These are phyloP conservation scores for Hypoxylon lenormandii DNA, from an alignment of 495 filamentous ascomycete genomes.

Conservation along the genomic window DNA sequence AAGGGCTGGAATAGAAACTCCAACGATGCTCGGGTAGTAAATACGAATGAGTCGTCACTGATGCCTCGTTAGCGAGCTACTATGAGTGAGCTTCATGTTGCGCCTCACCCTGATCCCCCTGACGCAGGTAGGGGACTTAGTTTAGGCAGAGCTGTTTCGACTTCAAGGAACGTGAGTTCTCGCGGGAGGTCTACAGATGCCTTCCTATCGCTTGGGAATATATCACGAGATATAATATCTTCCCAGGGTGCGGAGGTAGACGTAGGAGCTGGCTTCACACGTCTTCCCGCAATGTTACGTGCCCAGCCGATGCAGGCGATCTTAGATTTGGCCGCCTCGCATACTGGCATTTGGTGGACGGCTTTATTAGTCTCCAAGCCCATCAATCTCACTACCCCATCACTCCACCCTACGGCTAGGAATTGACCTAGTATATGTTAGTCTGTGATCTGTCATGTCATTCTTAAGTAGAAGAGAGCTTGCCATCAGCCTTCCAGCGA, in stretches of 20 bases:
- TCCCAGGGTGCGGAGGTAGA: conserved; percentile 45
- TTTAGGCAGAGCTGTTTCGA: conserved; percentile 83
- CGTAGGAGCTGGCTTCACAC: conserved; percentile 14
- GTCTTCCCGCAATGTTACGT: conserved; percentile 71
- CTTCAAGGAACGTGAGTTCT: conserved; percentile 80
- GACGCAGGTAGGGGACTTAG: conserved; percentile 74
- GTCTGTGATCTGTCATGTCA: background rate
- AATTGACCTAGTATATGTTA: conserved; percentile 69
- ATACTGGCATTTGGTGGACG: conserved; percentile 73
- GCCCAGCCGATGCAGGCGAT: conserved; percentile 80
- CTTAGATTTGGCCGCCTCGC: conserved; percentile 53
- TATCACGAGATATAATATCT: conserved; percentile 55
- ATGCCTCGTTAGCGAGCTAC: conserved; percentile 39
- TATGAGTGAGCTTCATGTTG: conserved; percentile 2
- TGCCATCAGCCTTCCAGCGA: conserved; percentile 85
- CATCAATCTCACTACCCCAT: conserved; percentile 75
- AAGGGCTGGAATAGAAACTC: conserved; percentile 76
- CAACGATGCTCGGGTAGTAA: conserved; percentile 74
- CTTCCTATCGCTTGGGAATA: conserved; percentile 38
- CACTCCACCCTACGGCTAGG: conserved; percentile 81
- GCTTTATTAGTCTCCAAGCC: conserved; percentile 81
- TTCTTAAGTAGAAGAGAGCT: conserved; percentile 23
- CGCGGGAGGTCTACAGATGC: conserved; percentile 73
- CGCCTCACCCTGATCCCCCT: conserved; percentile 67
- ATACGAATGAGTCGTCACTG: conserved; percentile 74